Evolutionary conservation across 345 rosid species (phyloP).

Genomic region (Citrus sp.): DNA sequence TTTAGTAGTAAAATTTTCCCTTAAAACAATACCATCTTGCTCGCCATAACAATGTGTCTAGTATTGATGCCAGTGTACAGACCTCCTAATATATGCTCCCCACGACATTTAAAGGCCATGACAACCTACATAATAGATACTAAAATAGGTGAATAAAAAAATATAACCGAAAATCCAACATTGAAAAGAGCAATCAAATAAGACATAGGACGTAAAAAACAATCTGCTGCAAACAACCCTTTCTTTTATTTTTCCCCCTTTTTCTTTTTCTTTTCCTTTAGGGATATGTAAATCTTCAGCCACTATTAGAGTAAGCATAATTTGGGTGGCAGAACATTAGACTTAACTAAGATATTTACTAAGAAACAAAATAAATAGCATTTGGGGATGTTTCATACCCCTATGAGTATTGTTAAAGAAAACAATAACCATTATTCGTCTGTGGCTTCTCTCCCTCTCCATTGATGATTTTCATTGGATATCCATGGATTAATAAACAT

Average conservation of each 20-base stretch:
- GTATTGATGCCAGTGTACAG: slow-evolving; percentile 74
- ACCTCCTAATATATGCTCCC: slow-evolving; percentile 75
- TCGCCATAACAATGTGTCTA: slow-evolving; percentile 75
- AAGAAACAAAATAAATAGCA: not conserved
- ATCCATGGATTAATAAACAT: not conserved
- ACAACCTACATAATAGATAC: slow-evolving; percentile 50
- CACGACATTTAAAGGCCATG: slow-evolving; percentile 88
- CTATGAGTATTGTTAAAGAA: too few species aligned
- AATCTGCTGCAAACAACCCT: not conserved
- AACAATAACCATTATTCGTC: too few species aligned
- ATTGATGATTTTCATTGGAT: too few species aligned
- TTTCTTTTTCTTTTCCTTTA: too few species aligned
- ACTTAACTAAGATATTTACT: not conserved
- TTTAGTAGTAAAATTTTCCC: not conserved
- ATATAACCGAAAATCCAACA: slow-evolving; percentile 1
- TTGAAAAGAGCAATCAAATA: not conserved
- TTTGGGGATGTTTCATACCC: too few species aligned
- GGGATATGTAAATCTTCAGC: not conserved
- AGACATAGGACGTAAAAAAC: not conserved
- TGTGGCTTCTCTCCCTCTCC: too few species aligned
- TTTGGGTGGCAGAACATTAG: not conserved
- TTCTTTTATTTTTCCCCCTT: too few species aligned
- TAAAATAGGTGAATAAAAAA: not conserved
- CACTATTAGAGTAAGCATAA: not conserved
- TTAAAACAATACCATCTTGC: slow-evolving; percentile 74